These are phyloP conservation scores for Rosa rugosa DNA, from an alignment of 306 rosid genomes.

Conservation along the genomic window DNA sequence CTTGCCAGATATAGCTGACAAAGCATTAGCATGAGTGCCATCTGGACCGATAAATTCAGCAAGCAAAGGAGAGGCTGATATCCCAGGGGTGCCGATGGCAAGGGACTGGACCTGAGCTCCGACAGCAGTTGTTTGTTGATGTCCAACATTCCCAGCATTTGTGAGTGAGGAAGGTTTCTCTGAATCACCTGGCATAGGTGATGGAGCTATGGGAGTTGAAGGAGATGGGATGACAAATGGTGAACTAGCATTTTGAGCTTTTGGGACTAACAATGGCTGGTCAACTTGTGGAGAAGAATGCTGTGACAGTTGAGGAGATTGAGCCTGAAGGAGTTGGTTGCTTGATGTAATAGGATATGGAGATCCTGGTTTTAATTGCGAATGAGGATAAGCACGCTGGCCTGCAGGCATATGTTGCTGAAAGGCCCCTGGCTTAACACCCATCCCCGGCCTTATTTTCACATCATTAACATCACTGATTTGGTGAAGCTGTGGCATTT, in stretches of 20 bases:
- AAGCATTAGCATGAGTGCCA: conserved; percentile 50
- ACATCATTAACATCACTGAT: conserved; percentile 65
- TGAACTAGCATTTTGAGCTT: conserved; percentile 75
- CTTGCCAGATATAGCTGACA: conserved; percentile 60
- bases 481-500: conserved; percentile 69
- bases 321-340: conserved; percentile 70
- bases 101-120: conserved; percentile 75
- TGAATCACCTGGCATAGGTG: conserved; percentile 76
- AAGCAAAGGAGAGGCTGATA: conserved; percentile 94
- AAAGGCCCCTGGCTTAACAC: conserved; percentile 65
- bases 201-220: conserved; percentile 86
- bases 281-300: conserved; percentile 93
- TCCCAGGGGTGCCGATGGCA: conserved; percentile 97
- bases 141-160: conserved; percentile 66
- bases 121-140: conserved; percentile 52
- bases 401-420: conserved; percentile 66
- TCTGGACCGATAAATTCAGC: conserved; percentile 81
- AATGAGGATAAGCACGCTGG: conserved; percentile 79
- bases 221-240: conserved; percentile 84
- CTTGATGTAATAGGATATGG: conserved; percentile 68
- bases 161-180: conserved; percentile 77
- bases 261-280: conserved; percentile 61
- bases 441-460: conserved; percentile 63
- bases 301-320: conserved; percentile 85
- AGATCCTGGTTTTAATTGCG: conserved; percentile 63